These are phyloP conservation scores for Epichloe bromicola DNA, from an alignment of 2,329 filamentous ascomycete species.

Conservation along the genomic window DNA sequence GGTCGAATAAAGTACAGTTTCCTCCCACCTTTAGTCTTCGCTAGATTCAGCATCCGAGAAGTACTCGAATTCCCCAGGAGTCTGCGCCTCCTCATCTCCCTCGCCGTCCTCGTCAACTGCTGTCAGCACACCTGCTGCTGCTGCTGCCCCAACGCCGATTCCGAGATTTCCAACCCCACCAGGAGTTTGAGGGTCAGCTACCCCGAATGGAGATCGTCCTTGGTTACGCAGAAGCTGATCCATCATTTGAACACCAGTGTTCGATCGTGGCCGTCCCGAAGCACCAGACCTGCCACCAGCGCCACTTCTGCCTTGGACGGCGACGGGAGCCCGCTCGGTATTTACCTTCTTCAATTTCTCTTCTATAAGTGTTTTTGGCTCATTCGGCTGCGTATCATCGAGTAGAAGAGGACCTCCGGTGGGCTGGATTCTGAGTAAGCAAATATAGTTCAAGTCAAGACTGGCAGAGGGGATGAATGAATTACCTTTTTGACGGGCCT, in stretches of 20 bases:
- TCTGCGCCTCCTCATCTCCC: slow-evolving; percentile 55
- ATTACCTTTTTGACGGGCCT: slow-evolving; percentile 78
- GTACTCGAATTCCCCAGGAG: slow-evolving; percentile 67
- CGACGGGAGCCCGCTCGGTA: slow-evolving; percentile 47
- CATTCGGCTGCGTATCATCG: slow-evolving; percentile 65
- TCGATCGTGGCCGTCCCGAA: slow-evolving; percentile 18
- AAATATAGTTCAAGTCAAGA: neutral
- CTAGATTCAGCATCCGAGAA: slow-evolving; percentile 50
- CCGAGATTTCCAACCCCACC: slow-evolving; percentile 30
- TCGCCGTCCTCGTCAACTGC: slow-evolving; percentile 78
- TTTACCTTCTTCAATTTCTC: slow-evolving; percentile 80
- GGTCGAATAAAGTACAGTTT: neutral
- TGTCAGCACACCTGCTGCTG: slow-evolving; percentile 68
- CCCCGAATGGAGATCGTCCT: slow-evolving; percentile 21
- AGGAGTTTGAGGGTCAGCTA: slow-evolving; percentile 16
- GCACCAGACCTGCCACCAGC: slow-evolving; percentile 19
- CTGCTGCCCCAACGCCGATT: slow-evolving; percentile 42
- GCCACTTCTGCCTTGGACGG: slow-evolving; percentile 21
- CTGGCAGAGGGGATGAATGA: slow-evolving; percentile 5
- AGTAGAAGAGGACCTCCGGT: slow-evolving; percentile 92
- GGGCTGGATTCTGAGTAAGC: slow-evolving; percentile 41
- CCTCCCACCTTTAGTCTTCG: slow-evolving; percentile 13
- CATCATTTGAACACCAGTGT: slow-evolving; percentile 21
- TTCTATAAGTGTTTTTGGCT: slow-evolving; percentile 71
- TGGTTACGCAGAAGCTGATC: slow-evolving; percentile 30